Evolutionary conservation across 768 basidiomycete species (phyloP).

Genomic region (Glaciozyma antarctica): DNA sequence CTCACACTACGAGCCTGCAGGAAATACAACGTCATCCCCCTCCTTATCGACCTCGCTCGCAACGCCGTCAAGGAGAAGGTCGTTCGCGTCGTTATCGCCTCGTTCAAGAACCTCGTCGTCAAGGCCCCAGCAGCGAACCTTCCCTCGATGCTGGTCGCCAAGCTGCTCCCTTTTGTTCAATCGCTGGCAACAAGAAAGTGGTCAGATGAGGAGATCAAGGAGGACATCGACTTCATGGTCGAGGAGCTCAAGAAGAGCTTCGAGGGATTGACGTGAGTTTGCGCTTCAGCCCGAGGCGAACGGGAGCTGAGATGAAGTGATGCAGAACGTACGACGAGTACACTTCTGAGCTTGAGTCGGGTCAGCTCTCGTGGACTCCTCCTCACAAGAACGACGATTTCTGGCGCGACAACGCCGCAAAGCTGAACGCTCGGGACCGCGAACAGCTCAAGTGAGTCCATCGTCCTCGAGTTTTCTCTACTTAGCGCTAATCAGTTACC

Average conservation of each 20-base stretch:
- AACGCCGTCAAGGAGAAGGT: constrained; percentile 94
- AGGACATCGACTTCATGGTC: constrained; percentile 77
- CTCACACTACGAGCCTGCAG: constrained; percentile 41
- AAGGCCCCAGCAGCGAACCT: constrained; percentile 82
- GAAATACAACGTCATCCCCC: constrained; percentile 78
- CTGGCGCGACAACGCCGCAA: constrained; percentile 90
- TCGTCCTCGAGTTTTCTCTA: too few relatives aligned
- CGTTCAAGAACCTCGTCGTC: constrained; percentile 84
- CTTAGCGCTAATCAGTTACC: neutral
- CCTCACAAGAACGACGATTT: constrained; percentile 94
- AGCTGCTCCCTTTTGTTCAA: constrained; percentile 75
- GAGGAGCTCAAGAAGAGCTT: constrained; percentile 78
- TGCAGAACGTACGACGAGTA: constrained; percentile 92
- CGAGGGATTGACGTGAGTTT: constrained; percentile 74
- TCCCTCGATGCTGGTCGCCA: constrained; percentile 81
- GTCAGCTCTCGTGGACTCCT: constrained; percentile 89
- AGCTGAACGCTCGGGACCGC: constrained; percentile 72
- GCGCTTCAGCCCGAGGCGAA: neutral
- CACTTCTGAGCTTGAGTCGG: constrained; percentile 74
- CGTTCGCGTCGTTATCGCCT: constrained; percentile 81
- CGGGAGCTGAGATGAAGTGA: neutral
- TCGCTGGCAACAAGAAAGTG: constrained; percentile 67
- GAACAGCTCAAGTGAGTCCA: constrained; percentile 68
- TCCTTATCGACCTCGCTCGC: constrained; percentile 73
- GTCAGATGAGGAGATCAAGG: constrained; percentile 85